Evolutionary conservation across 2,329 filamentous ascomycete genomes (phyloP), one percentile per base, ranked within the genome.

Genomic region (Samsoniella hepiali): DNA sequence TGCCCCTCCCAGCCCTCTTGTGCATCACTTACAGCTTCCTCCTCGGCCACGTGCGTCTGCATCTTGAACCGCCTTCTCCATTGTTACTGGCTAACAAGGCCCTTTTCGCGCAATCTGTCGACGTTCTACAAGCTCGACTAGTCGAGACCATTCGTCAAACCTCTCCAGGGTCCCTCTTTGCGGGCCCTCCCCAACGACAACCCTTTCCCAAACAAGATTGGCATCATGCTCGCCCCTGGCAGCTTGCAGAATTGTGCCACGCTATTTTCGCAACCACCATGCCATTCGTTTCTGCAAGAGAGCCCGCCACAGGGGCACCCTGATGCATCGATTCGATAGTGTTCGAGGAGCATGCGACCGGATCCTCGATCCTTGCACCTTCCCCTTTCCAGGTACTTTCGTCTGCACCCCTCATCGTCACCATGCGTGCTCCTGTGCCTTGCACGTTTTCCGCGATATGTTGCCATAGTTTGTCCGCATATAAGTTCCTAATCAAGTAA

Each of bases 11-110:
- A 15, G 27, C 7, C 27, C 11, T 40, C 45, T 10, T 29, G 22
- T 61, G 29, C 29, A n/a, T 53, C 58, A 61, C 50, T 54, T 44
- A 61, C 50, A 54, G 58, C 58, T 36, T 61, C 49, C 27, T 17
- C 10, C 49, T 54, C 36, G 11, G 31, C 58, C 58, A 61, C 58
- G 58, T 61, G 58, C 38, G 22, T 54, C 36, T 13, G 34, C 6
- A 29, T 44, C 49, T 29, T 51, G 27, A 29, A 17, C 29, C 8
- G 22, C 29, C 34, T 22, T 15, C 45, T 27, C 47, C 22, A 34
- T 58, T 36, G 40, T 42, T 22, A 13, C 9, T 4, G 38, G 13
- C 27, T 15, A 56, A 8, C 22, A 22, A n/a, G 40, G 31, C 22
- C 3, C 15, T 34, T 34, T 32, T 49, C 31, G n/a, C 55, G n/a